Percentiles rank a stretch among this genome's conserved stretches.
Evolutionary conservation across 192 early-diverging fungal genomes (phyloP).

Genomic region (Rhizophagus clarus): DNA sequence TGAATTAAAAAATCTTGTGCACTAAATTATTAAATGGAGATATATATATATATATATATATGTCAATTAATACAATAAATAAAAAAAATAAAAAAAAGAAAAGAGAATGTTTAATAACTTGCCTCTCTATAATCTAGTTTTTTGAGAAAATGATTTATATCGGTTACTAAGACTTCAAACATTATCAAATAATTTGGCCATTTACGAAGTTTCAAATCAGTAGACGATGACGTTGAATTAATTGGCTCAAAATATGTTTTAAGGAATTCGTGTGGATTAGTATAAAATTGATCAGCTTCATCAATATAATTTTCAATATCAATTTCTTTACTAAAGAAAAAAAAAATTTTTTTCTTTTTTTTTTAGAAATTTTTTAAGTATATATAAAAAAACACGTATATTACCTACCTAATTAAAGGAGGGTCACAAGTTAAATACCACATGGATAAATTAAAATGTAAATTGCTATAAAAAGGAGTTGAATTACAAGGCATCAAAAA

Average conservation of each 20-base stretch:
- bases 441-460: slow-evolving; percentile 71
- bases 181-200: slow-evolving; percentile 80
- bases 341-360: background rate
- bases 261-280: slow-evolving; percentile 65
- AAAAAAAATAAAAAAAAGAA: too few species aligned
- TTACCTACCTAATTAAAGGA: slow-evolving; percentile 58
- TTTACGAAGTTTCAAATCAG: slow-evolving; percentile 21
- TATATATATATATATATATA: too few species aligned
- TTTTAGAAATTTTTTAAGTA: background rate
- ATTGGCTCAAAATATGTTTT: slow-evolving; percentile 36
- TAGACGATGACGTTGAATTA: background rate
- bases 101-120: background rate
- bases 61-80: too few species aligned
- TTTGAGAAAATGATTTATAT: slow-evolving; percentile 42
- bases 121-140: slow-evolving; percentile 60
- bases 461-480: slow-evolving; percentile 86
- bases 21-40: slow-evolving; percentile 43
- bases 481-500: slow-evolving; percentile 98
- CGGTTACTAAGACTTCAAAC: slow-evolving; percentile 65
- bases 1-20: slow-evolving; percentile 87
- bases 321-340: slow-evolving; percentile 25
- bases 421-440: slow-evolving; percentile 93
- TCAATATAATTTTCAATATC: slow-evolving; percentile 52
- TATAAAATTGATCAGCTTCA: slow-evolving; percentile 83
- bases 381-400: background rate